These are phyloP conservation scores for Talaromyces marneffei DNA, from an alignment of 2,329 filamentous ascomycete species.

Conservation along the genomic window DNA sequence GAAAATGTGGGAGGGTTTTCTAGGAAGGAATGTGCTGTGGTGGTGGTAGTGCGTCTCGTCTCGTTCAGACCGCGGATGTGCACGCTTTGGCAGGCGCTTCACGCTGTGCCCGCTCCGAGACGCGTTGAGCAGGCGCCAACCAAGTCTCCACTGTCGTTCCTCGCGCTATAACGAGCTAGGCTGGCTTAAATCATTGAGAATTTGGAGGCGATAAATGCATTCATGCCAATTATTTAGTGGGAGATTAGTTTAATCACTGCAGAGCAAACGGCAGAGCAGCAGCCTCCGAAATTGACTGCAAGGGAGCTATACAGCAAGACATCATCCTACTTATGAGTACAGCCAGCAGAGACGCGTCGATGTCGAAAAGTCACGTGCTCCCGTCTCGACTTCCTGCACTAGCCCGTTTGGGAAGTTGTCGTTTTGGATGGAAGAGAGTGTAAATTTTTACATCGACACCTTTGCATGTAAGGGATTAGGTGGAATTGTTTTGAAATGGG, in stretches of 20 bases:
- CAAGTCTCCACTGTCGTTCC: slow-evolving; percentile 11
- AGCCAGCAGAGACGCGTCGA: not conserved
- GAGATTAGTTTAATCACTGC: not conserved
- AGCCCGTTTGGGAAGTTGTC: not conserved
- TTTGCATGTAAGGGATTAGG: not conserved
- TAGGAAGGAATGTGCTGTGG: slow-evolving; percentile 12
- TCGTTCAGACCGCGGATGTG: slow-evolving; percentile 14
- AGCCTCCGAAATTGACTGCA: not conserved
- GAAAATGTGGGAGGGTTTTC: slow-evolving; percentile 12
- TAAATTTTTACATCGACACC: not conserved
- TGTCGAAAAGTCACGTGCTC: not conserved
- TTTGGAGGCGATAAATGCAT: not conserved
- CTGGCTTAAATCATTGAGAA: not conserved
- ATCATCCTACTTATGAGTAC: not conserved
- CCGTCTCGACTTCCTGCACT: not conserved
- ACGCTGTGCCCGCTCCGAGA: slow-evolving; percentile 16
- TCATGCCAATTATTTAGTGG: not conserved
- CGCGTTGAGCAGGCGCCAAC: slow-evolving; percentile 15
- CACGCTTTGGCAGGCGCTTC: slow-evolving; percentile 10
- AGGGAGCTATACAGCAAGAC: not conserved
- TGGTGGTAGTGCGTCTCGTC: slow-evolving; percentile 13
- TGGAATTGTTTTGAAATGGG: not conserved
- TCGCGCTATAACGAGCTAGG: slow-evolving; percentile 11
- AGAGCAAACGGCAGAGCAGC: not conserved
- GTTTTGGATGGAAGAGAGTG: not conserved